A percentile compares a stretch with the other conserved stretches of the same genome.
These are phyloP conservation scores for Saccharomycopsis capsularis DNA, from an alignment of 805 yeast genomes.

Conservation along the genomic window DNA sequence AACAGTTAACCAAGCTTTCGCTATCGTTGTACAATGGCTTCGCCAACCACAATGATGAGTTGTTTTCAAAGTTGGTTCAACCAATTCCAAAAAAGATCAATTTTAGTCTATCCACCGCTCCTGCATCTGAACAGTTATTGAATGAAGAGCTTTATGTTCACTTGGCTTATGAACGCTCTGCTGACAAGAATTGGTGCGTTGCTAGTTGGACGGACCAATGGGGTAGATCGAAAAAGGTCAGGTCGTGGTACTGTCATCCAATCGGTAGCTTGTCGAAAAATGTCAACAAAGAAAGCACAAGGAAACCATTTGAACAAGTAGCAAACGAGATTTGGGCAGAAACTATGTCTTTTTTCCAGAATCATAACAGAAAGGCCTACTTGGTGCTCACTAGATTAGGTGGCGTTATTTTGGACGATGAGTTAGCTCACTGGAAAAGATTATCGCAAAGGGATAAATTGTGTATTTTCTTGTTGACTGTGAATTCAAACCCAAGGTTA, in stretches of 20 bases:
- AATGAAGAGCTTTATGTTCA: constrained; percentile 77
- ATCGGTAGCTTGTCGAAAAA: constrained; percentile 21
- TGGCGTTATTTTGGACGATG: constrained; percentile 76
- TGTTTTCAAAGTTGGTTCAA: constrained; percentile 35
- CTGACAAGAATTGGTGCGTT: constrained; percentile 75
- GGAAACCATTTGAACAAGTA: constrained; percentile 42
- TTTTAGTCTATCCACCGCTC: constrained; percentile 37
- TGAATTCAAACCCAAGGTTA: constrained; percentile 49
- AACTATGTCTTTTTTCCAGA: constrained; percentile 39
- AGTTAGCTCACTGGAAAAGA: constrained; percentile 71
- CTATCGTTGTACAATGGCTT: constrained; percentile 53
- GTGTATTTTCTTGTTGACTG: constrained; percentile 61
- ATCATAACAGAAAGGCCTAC: constrained; percentile 48
- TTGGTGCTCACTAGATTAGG: constrained; percentile 63
- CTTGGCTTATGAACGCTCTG: constrained; percentile 75
- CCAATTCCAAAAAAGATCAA: constrained; percentile 37
- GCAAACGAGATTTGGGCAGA: constrained; percentile 62
- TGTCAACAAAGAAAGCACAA: constrained; percentile 10
- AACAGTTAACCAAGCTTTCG: constrained; percentile 29
- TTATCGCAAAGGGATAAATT: constrained; percentile 46
- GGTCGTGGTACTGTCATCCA: constrained; percentile 53
- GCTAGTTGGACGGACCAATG: constrained; percentile 88
- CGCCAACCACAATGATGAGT: constrained; percentile 30
- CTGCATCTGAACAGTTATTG: constrained; percentile 33
- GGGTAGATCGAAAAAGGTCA: constrained; percentile 55